These are phyloP conservation scores for Alternaria gaisen DNA, from an alignment of 2,329 filamentous ascomycete genomes.

Conservation along the genomic window DNA sequence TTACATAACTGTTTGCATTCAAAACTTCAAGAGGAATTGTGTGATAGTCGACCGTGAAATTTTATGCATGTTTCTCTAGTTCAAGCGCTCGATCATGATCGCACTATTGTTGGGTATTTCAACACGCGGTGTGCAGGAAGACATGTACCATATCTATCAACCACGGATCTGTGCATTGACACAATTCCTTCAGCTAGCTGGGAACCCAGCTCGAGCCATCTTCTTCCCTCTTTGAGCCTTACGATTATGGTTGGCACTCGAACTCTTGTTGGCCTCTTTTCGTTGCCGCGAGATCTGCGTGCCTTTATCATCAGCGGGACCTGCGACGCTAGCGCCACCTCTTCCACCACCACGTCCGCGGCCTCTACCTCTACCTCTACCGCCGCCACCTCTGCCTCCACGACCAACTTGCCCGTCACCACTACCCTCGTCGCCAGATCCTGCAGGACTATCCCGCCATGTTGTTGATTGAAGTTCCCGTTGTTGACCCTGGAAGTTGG, in stretches of 20 bases:
- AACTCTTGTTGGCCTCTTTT: constrained; percentile 85
- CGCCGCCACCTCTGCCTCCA: constrained; percentile 53
- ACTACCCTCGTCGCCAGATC: constrained; percentile 62
- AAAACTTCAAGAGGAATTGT: background rate
- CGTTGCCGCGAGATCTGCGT: constrained; percentile 74
- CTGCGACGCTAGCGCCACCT: constrained; percentile 66
- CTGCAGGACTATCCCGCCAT: constrained; percentile 62
- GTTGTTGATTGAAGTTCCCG: constrained; percentile 70
- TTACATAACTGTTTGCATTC: background rate
- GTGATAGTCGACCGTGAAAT: too few relatives aligned
- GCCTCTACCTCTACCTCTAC: constrained; percentile 49
- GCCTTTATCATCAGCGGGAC: constrained; percentile 72
- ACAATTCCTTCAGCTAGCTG: constrained; percentile 36
- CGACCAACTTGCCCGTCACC: constrained; percentile 59
- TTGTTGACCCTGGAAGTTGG: constrained; percentile 72
- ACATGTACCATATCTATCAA: background rate
- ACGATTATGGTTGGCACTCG: constrained; percentile 85
- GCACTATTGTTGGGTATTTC: background rate
- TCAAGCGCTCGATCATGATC: background rate
- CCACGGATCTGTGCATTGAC: background rate
- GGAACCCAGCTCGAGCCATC: constrained; percentile 66
- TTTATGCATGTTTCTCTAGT: background rate
- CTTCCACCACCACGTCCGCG: constrained; percentile 46
- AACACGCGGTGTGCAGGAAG: background rate
- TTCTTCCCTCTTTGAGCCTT: constrained; percentile 73